A percentile compares a stretch with the other conserved stretches of the same genome.
These are phyloP conservation scores for Geosmithia flava DNA, from an alignment of 2,329 filamentous ascomycete species.

Conservation along the genomic window DNA sequence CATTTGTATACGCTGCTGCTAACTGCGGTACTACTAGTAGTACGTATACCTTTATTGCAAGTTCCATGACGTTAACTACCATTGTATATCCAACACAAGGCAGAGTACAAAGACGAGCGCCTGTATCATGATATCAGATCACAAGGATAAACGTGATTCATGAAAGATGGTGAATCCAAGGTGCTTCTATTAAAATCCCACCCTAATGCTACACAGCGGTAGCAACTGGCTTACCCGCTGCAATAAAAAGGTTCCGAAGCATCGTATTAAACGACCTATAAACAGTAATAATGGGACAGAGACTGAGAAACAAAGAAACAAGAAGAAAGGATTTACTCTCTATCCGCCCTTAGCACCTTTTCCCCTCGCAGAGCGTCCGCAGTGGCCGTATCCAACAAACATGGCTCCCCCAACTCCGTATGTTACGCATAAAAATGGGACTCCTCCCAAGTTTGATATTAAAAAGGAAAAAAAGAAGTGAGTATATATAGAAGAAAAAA, in stretches of 20 bases:
- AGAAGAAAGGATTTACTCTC: not conserved
- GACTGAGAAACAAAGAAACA: not conserved
- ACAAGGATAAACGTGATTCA: too few species aligned
- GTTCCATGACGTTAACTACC: too few species aligned
- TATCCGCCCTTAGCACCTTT: not conserved
- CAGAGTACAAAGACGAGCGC: too few species aligned
- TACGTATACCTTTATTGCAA: too few species aligned
- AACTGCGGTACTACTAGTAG: too few species aligned
- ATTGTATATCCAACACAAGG: too few species aligned
- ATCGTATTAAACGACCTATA: not conserved
- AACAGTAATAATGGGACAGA: not conserved
- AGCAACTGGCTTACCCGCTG: not conserved
- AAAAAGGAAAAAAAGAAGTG: not conserved
- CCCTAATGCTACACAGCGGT: not conserved
- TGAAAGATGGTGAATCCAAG: not conserved
- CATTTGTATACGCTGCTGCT: too few species aligned
- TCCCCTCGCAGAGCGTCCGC: not conserved
- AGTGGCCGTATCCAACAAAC: not conserved
- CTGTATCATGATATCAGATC: too few species aligned
- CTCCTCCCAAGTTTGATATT: not conserved
- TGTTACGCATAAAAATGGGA: not conserved
- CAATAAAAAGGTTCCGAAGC: too few species aligned
- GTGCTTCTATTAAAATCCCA: not conserved
- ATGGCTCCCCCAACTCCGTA: not conserved
- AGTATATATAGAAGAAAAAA: not conserved